These are phyloP conservation scores for Shiraia sp. DNA, from an alignment of 2,329 filamentous ascomycete genomes.

Conservation along the genomic window DNA sequence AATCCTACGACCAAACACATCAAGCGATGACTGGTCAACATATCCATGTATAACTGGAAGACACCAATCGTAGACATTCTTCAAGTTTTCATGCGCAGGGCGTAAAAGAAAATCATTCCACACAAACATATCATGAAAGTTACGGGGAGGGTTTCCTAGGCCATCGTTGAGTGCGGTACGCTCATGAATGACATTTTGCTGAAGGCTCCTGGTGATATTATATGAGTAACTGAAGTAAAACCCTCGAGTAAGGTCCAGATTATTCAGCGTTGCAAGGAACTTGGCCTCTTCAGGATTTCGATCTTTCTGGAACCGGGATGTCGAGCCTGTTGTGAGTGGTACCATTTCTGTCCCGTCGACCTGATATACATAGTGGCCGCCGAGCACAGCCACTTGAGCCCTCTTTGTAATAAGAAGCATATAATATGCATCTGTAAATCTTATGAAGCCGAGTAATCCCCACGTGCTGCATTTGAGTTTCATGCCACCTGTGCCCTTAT, in stretches of 20 bases:
- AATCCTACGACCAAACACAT: conserved; percentile 82
- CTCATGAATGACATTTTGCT: conserved; percentile 87
- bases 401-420: conserved; percentile 97
- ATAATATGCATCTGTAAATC: conserved; percentile 94
- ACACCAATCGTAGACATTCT: conserved; percentile 92
- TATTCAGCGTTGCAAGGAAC: conserved; percentile 85
- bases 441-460: conserved; percentile 93
- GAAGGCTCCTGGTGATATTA: conserved; percentile 88
- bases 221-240: conserved; percentile 99
- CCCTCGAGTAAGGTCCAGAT: conserved; percentile 84
- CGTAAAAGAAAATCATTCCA: conserved; percentile 92
- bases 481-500: conserved; percentile 85
- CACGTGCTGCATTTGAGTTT: conserved; percentile 88
- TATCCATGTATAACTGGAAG: conserved; percentile 94
- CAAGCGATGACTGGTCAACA: conserved; percentile 78
- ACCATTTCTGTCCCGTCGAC: conserved; percentile 92
- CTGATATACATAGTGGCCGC: conserved; percentile 94
- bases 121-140: conserved; percentile 94
- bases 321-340: conserved; percentile 73
- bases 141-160: conserved; percentile 60
- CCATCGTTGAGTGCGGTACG: conserved; percentile 71
- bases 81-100: conserved; percentile 70
- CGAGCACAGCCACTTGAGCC: conserved; percentile 93
- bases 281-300: conserved; percentile 86
- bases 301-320: conserved; percentile 73